Base-by-base conservation (phyloP, 306 rosid genomes). In the Aeschynomene evenia region DNA sequence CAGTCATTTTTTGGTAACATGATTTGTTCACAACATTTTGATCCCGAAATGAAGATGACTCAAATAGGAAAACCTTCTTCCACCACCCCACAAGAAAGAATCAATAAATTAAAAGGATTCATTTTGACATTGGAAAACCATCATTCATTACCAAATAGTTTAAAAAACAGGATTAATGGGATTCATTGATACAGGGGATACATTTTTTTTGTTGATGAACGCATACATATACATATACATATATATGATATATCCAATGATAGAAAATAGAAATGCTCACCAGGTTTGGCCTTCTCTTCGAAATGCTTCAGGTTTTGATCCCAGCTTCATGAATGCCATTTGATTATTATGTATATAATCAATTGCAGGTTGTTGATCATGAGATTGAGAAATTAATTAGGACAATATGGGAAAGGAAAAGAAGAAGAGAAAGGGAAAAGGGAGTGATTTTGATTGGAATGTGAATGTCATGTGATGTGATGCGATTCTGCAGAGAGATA, bases 221-320 rank as follows among this genome's bases (percentile, higher is more conserved):
- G 26, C 4, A 11, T n/a, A n/a, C n/a, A n/a, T n/a, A n/a, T n/a
- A n/a, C n/a, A n/a, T n/a, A n/a, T n/a, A n/a, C n/a, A n/a, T n/a
- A n/a, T n/a, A n/a, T n/a, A n/a, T n/a, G n/a, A n/a, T n/a, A 26
- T 24, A 2, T 14, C 48, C 15, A 40, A n/a, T n/a, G n/a, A n/a
- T 12, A 16, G n/a, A 48, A 18, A 23, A 68, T 28, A 71, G 21
- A 56, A 53, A 57, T 13, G 42, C 75, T 68, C 37, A 92, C 96
- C 98, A 92, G 0, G 88, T 75, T 71, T 90, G 93, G 71, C 96
- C 96, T 5, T 92, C 90, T 4, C 81, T 88, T 66, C 84, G 89
- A 76, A 90, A 92, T 2, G 87, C 81, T 74, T 92, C 96, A 12
- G 96, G 66, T 71, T 86, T 92, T 15, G 85, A 76, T 54, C 96